Base-by-base conservation (phyloP, 805 yeast species). In the Wickerhamomyces bovis region DNA sequence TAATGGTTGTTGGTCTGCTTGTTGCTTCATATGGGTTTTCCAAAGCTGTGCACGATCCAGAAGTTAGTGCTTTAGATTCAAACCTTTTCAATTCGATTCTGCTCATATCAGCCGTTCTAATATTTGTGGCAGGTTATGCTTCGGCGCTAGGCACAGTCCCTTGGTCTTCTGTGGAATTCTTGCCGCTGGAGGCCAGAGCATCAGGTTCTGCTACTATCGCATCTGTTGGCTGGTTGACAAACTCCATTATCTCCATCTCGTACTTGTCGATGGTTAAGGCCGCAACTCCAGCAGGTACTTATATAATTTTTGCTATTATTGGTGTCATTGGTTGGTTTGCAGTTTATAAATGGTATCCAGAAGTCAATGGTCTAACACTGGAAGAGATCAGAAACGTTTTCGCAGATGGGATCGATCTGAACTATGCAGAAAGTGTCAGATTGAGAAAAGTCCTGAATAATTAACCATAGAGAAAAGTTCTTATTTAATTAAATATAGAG, bases 71-170 rank as follows among this genome's bases (percentile, higher is more conserved):
- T 6, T 30, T n/a, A 12, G 20, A 25, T 23, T 10, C 9, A n/a
- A 8, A 28, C 15, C 19, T 21, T 11, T 12, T n/a, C 21, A 5
- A 15, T 21, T 20, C 25, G 43, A 16, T 20, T 13, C 49, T 42
- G 12, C 49, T 69, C 18, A 41, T 72, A 9, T 20, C 53, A 0
- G 57, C 74, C 2, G 56, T 71, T 4, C 49, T 69, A 7, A 43
- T 62, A 0, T 72, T 60, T 51, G 75, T 72, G 18, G 72, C 71
- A 0, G 60, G 68, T 4, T 72, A 68, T 53, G 75, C 76, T 0
- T 58, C 70, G 2, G 76, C 70, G 0, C 54, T 72, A 57, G 77
- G 76, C 1, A 64, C 69, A 0, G 64, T 72, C 19, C 77, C 77
- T 0, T 72, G 76, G 76, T 63, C 61, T 23, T 65, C 71, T 15